Evolutionary conservation across 2,329 filamentous ascomycete species (phyloP), one percentile per base, ranked within the genome.

Genomic region (Fusarium stilboides): DNA sequence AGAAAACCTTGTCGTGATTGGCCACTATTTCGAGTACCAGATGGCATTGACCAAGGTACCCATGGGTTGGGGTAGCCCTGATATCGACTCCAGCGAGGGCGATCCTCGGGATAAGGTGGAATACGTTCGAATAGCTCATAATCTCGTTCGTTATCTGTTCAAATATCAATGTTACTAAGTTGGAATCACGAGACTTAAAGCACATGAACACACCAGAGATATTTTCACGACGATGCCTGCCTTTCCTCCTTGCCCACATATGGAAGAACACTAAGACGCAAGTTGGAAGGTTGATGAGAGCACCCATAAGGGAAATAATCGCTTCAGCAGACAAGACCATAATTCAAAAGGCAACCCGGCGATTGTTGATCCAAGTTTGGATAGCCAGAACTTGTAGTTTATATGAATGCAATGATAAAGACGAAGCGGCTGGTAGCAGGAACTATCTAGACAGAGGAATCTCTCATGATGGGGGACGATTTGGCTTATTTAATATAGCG

Each of bases 241-340:
- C 28, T 13, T 12, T 13, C 28, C 28, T 31, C 28, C 10, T 31
- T 31, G 28, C 12, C 26, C 47, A 64, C 14, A 64, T 19, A 19
- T 49, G 19, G 44, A 31, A 66, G 5, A 66, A 43, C 5, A 55
- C 39, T 8, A 66, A 12, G n/a, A 54, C 19, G 14, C 51, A 54
- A 8, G 22, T 50, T 7, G 63, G 55, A 6, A 65, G 13, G 26
- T 54, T 65, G 36, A 60, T 50, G 5, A 56, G 20, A 17, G 52
- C 34, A 7, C 39, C 63, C 2, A 60, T 19, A 1, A 65, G 14
- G 9, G 63, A 49, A 14, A 66, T 52, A 9, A 53, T 54, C 1
- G 54, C 60, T 13, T 66, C 60, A 2, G 28, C 15, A 17, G 60
- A 66, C 14, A 60, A 43, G 6, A 6, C 3, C 60, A 54, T 59